These are phyloP conservation scores for Ormosia emarginata DNA, from an alignment of 306 rosid species.

Conservation along the genomic window DNA sequence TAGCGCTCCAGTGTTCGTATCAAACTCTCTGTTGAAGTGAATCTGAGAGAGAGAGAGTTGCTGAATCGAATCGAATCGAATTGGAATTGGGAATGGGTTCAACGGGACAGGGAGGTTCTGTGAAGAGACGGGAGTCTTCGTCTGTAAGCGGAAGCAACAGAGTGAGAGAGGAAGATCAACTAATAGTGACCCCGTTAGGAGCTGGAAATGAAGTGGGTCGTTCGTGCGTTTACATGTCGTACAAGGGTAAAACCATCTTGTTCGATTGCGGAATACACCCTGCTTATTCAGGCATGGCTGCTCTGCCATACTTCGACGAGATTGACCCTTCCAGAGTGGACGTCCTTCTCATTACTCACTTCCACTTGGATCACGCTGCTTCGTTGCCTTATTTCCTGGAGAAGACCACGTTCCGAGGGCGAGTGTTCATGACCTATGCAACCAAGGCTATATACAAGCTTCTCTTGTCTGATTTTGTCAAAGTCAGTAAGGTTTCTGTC, in stretches of 20 bases:
- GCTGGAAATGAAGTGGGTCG: constrained; percentile 98
- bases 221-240: constrained; percentile 82
- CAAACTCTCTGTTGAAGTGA: not conserved
- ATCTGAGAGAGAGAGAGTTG: not conserved
- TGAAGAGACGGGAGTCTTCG: constrained; percentile 53
- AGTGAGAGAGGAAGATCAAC: constrained; percentile 73
- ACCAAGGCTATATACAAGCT: constrained; percentile 90
- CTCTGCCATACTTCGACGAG: constrained; percentile 92
- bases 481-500: constrained; percentile 91
- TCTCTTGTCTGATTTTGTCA: constrained; percentile 76
- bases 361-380: constrained; percentile 94
- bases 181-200: constrained; percentile 73
- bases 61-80: too few relatives aligned
- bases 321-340: constrained; percentile 89
- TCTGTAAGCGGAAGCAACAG: constrained; percentile 20
- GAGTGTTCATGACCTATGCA: constrained; percentile 95
- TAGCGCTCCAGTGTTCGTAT: not conserved
- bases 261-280: constrained; percentile 98
- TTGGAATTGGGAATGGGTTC: constrained; percentile 35
- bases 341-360: constrained; percentile 88
- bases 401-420: constrained; percentile 89
- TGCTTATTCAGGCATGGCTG: constrained; percentile 91
- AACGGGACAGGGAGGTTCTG: constrained; percentile 39
- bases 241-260: constrained; percentile 64
- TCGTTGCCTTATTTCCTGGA: constrained; percentile 91